These are phyloP conservation scores for Gamsiella multidivaricata DNA, from an alignment of 192 early-diverging fungal species.

Conservation along the genomic window DNA sequence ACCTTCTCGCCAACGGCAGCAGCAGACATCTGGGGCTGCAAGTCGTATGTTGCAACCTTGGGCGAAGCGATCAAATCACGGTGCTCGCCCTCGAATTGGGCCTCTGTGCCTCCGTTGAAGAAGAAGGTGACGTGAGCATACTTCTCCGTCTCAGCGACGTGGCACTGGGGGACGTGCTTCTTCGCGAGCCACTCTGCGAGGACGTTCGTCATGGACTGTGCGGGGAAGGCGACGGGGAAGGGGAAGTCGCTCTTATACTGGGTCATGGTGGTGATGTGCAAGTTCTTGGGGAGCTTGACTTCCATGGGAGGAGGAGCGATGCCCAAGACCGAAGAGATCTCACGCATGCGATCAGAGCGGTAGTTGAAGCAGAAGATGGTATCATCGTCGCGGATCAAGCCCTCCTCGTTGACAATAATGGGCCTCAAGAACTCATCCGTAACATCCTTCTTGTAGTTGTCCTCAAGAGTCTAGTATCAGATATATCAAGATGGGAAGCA, in stretches of 20 bases:
- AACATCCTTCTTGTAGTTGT: conserved; percentile 85
- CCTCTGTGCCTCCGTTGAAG: conserved; percentile 98
- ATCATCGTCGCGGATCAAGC: conserved; percentile 87
- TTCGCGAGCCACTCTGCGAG: conserved; percentile 96
- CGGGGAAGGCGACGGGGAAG: conserved; percentile 95
- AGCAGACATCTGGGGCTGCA: conserved; percentile 96
- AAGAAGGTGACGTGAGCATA: conserved; percentile 99
- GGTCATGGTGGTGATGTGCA: conserved; percentile 94
- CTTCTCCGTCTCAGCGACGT: conserved; percentile 99
- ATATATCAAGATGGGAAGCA: background rate
- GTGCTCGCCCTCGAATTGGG: conserved; percentile 89
- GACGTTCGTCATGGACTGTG: conserved; percentile 98
- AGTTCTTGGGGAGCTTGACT: conserved; percentile 76
- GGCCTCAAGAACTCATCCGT: conserved; percentile 99
- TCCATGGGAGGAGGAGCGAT: conserved; percentile 90
- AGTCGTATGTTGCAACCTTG: conserved; percentile 97
- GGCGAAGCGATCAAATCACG: conserved; percentile 92
- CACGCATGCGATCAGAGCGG: conserved; percentile 98
- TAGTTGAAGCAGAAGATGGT: conserved; percentile 99
- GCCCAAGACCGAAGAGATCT: conserved; percentile 88
- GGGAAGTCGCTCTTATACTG: conserved; percentile 98
- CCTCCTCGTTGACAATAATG: conserved; percentile 85
- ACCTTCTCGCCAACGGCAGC: conserved; percentile 90
- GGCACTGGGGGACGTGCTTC: conserved; percentile 88
- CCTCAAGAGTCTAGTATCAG: conserved; percentile 73